Percentiles rank a stretch among this genome's conserved stretches.
Evolutionary conservation across 129 eudicot species (phyloP).

Genomic region (Flaveria bidentis): DNA sequence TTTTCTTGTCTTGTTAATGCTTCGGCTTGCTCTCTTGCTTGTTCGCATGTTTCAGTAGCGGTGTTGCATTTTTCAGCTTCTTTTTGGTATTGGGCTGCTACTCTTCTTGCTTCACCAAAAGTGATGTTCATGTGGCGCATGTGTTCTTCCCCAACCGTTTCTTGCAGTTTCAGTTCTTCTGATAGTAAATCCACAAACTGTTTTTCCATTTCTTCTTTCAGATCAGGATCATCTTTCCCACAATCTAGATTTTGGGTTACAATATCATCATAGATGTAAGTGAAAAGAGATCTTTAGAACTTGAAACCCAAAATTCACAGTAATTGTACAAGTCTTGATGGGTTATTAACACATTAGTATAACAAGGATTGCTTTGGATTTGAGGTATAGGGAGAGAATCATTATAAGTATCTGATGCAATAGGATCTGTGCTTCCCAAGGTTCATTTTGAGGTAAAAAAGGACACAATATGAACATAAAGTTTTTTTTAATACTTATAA

Average conservation of each 20-base stretch:
- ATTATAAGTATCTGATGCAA: too few relatives aligned
- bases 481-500: too few relatives aligned
- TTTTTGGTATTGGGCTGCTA: slow-evolving; percentile 68
- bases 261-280: slow-evolving; percentile 16
- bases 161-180: slow-evolving; percentile 76
- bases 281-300: neutral
- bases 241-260: slow-evolving; percentile 48
- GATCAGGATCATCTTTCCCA: slow-evolving; percentile 81
- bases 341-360: neutral
- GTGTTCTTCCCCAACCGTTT: slow-evolving; percentile 63
- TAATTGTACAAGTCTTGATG: neutral
- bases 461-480: too few relatives aligned
- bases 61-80: slow-evolving; percentile 90
- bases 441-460: too few relatives aligned
- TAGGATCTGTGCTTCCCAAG: too few relatives aligned
- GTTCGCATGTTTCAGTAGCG: slow-evolving; percentile 81
- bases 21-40: slow-evolving; percentile 67
- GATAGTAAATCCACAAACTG: slow-evolving; percentile 79
- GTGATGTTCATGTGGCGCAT: slow-evolving; percentile 71
- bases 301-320: neutral
- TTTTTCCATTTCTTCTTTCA: slow-evolving; percentile 86
- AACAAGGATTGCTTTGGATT: neutral
- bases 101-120: slow-evolving; percentile 73
- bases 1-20: slow-evolving; percentile 71
- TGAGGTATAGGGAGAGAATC: too few relatives aligned